Evolutionary conservation across 805 yeast genomes (phyloP).

Genomic region (Ogataea parapolymorpha): DNA sequence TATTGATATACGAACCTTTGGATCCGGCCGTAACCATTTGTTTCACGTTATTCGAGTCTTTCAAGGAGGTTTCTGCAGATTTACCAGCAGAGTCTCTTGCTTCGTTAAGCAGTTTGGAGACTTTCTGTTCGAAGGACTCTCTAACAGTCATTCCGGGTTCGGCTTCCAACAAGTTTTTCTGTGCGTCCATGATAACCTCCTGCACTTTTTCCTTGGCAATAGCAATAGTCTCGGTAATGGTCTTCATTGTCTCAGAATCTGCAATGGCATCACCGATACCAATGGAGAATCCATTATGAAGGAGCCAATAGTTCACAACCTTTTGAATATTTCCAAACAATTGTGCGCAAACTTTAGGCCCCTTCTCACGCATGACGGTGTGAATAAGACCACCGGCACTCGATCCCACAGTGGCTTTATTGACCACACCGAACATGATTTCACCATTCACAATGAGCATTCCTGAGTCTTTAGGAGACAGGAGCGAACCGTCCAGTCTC

Average conservation of each 20-base stretch:
- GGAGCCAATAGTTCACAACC: slow-evolving; percentile 93
- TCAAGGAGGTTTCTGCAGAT: slow-evolving; percentile 94
- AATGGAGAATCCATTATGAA: slow-evolving; percentile 95
- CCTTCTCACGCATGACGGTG: slow-evolving; percentile 96
- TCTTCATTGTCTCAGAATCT: slow-evolving; percentile 92
- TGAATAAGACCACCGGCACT: slow-evolving; percentile 98
- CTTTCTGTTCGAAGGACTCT: slow-evolving; percentile 97
- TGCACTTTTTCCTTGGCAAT: slow-evolving; percentile 94
- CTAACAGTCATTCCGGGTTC: slow-evolving; percentile 99
- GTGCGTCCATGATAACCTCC: slow-evolving; percentile 89
- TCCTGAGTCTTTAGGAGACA: slow-evolving; percentile 90
- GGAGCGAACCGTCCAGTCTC: slow-evolving; percentile 84
- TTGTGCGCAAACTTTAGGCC: slow-evolving; percentile 84
- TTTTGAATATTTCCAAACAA: slow-evolving; percentile 91
- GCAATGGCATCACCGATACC: slow-evolving; percentile 99
- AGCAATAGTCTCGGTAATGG: slow-evolving; percentile 87
- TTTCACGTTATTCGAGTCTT: slow-evolving; percentile 91
- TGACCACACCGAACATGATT: slow-evolving; percentile 95
- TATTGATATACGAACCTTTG: slow-evolving; percentile 97
- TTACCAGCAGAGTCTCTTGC: slow-evolving; percentile 99
- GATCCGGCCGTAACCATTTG: slow-evolving; percentile 99
- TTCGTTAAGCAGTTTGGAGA: slow-evolving; percentile 89
- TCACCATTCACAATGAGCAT: slow-evolving; percentile 96
- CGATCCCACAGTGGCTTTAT: slow-evolving; percentile 97
- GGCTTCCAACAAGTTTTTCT: slow-evolving; percentile 80